A percentile compares a stretch with the other conserved stretches of the same genome.
phyloP scores from a whole-genome alignment of 345 rosid genomes.

The Gossypium sturtianum region DNA sequence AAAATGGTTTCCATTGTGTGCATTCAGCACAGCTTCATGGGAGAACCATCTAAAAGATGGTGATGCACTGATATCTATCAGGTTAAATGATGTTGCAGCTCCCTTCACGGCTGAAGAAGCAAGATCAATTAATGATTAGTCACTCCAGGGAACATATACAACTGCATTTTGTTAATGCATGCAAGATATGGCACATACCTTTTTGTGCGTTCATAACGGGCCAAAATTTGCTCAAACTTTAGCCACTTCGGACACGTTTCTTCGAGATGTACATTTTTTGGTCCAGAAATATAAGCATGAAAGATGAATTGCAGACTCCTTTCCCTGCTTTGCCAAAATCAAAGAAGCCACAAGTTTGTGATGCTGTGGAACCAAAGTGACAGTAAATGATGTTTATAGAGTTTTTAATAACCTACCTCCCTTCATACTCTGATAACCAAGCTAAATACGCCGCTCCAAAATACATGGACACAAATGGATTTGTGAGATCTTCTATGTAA shows the following conservation, averaged over 20 bases:
- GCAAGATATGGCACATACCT: conserved; percentile 28
- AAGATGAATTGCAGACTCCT: conserved; percentile 68
- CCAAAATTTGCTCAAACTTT: conserved; percentile 77
- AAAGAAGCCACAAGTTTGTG: background rate
- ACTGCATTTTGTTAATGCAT: background rate
- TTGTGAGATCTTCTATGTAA: conserved; percentile 56
- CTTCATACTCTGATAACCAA: conserved; percentile 80
- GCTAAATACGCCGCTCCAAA: conserved; percentile 81
- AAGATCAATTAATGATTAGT: background rate
- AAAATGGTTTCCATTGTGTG: background rate
- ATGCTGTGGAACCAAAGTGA: background rate
- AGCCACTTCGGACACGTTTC: conserved; percentile 65
- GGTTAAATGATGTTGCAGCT: conserved; percentile 60
- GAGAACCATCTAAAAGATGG: background rate
- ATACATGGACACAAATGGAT: conserved; percentile 86
- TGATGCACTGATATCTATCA: background rate
- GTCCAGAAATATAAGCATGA: conserved; percentile 71
- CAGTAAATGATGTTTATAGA: background rate
- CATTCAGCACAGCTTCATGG: background rate
- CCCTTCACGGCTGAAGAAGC: conserved; percentile 43
- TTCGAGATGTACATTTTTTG: conserved; percentile 52
- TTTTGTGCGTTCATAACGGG: conserved; percentile 54
- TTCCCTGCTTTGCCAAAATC: conserved; percentile 40
- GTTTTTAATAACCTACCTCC: conserved; percentile 41
- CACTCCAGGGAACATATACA: background rate